Percentiles rank a stretch among this genome's conserved stretches.
These are phyloP conservation scores for Diutina scorzettiae DNA, from an alignment of 1,139 yeast genomes.

Conservation along the genomic window DNA sequence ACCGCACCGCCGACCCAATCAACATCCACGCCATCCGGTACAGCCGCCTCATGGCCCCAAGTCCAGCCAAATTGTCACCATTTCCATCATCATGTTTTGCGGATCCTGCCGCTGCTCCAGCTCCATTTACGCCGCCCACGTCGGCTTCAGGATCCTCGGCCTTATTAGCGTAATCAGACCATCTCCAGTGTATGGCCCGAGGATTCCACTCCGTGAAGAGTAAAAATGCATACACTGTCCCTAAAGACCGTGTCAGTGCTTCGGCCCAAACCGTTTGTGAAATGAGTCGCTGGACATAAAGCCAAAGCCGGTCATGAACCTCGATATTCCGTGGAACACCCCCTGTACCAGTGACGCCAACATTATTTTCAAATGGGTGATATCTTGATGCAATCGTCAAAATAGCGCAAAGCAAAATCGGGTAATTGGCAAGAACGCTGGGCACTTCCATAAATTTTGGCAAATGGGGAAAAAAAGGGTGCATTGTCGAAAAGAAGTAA, in stretches of 20 bases:
- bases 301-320: constrained; percentile 73
- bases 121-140: not conserved
- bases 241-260: constrained; percentile 77
- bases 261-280: constrained; percentile 94
- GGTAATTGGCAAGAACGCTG: constrained; percentile 60
- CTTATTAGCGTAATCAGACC: constrained; percentile 75
- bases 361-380: constrained; percentile 32
- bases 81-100: constrained; percentile 2
- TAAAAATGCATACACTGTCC: constrained; percentile 74
- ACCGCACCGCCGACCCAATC: constrained; percentile 73
- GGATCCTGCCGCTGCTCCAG: not conserved
- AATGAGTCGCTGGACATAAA: constrained; percentile 67
- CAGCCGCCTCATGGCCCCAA: constrained; percentile 77
- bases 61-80: constrained; percentile 45
- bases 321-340: constrained; percentile 31
- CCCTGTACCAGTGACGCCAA: constrained; percentile 13
- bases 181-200: constrained; percentile 81
- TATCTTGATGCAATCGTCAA: constrained; percentile 72
- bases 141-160: constrained; percentile 22
- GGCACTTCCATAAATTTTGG: constrained; percentile 65
- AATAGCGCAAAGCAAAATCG: constrained; percentile 69
- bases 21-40: constrained; percentile 93
- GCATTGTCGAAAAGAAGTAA: constrained; percentile 66
- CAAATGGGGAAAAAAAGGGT: constrained; percentile 82
- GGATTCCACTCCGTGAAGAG: constrained; percentile 95